Evolutionary conservation across 1,284 basidiomycete genomes (phyloP), one percentile per base, ranked within the genome.

Genomic region (Ganoderma lingzhi): DNA sequence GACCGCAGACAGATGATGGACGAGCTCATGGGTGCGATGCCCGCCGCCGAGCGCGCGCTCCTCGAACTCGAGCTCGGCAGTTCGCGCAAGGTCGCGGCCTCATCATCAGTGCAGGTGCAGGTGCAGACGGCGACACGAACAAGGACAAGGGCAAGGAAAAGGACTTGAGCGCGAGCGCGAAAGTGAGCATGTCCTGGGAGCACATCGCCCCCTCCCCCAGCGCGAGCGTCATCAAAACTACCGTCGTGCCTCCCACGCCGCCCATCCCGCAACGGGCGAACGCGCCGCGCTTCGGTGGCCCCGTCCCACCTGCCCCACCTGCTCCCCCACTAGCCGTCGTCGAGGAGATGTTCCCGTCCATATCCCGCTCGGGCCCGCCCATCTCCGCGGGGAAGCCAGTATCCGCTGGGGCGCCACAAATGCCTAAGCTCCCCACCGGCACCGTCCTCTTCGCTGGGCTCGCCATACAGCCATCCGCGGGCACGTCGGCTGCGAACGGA

Each of bases 1-100:
- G 88, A 90, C 19, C 86, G 92, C 32, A 84, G 86, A 28, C 86
- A 89, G 73, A 92, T 93, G 85, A 88, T 96, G 65, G 85, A 89
- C 60, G 90, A 91, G 55, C 83, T 93, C 65, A 83, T 91, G 70
- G 82, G 84, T 2, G 83, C 88, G 0, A 82, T 93, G 68, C 89
- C 92, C 0, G 81, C 82, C 2, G 85, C 87, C 0, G 91, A 93
- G 75, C 82, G 87, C 32, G 79, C 79, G 32, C 75, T 87, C n/a
- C 78, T 90, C 0, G 88, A 90, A 72, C 78, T 81, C 14, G 86
- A 88, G 67, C 78, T 90, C 5, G 84, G 58, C 78, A 79, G 39
- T 75, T 77, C 56, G 66, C 76, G 3, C 73, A 74, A 32, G 75
- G 75, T 67, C 71, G 69, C 65, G 69, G 66, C 58, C 53, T 63